Base-by-base conservation (phyloP, 2,329 filamentous ascomycete species). In the Colletotrichum sp. region DNA sequence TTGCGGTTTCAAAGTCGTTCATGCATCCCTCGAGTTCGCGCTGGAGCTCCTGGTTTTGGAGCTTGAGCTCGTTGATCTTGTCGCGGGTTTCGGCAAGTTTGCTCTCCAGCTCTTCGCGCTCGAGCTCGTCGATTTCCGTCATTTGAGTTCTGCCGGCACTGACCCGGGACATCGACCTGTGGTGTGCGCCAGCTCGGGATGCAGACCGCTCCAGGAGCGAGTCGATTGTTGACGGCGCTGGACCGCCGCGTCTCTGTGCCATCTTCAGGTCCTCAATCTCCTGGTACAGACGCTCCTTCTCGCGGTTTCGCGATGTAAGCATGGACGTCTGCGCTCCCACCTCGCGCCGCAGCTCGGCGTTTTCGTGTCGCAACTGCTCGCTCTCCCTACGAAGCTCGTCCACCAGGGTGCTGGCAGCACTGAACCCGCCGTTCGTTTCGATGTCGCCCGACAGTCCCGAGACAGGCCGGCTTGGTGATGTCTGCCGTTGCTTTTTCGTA, bases 191-290 rank as follows among this genome's bases (percentile, higher is more conserved):
- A 12, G 95, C 93, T 57, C 96, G 93, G 5, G 96, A 98, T 15
- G 96, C 95, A 1, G 96, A 98, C n/a, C 97, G 92, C 76, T 99
- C 97, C 36, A 99, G 91, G 59, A 99, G 94, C 82, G 96, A 98
- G 82, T 99, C 97, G 8, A 96, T 93, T 2, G 95, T 92, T 1
- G 91, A 92, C 0, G 90, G 89, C 1, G 90, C 89, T 6, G 88
- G 81, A 79, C 90, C 94, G 34, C 92, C 92, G 78, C 95, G 93
- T 71, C 96, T 93, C 79, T 96, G 94, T 3, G 94, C 92, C 80
- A 99, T 92, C 86, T 99, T 99, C 77, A 99, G 89, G 77, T 98
- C 96, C 85, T 99, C 97, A 78, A 99, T 99, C 83, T 99, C 96
- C 82, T 98, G 95, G 84, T 99, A 98, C 10, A 99, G 89, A 7